Base-by-base conservation (phyloP, 1,139 yeast genomes). In the Taphrina communis region DNA sequence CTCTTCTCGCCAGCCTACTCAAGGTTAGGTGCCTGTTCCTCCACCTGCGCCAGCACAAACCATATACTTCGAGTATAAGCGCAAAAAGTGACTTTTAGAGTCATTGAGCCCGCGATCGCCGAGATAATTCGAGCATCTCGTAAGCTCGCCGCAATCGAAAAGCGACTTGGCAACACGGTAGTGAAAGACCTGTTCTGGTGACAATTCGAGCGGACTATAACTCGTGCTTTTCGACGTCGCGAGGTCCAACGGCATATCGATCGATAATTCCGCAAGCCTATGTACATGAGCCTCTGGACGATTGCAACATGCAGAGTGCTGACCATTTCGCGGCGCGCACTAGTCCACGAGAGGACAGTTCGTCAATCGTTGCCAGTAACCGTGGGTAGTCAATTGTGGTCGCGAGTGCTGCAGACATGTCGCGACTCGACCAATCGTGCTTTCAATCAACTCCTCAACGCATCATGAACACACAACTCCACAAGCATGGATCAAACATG, bases 81-180 rank as follows among this genome's bases (percentile, higher is more conserved):
- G 35, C 25, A 63, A 25, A 36, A 63, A 63, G 19, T 35, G 42
- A 14, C 44, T 35, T 17, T 21, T 31, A 2, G 36, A 14, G 7
- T 53, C 52, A 8, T 53, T n/a, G 12, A 17, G 4, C 12, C 19
- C 50, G 19, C 56, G 42, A 19, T 39, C 48, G 11, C 19, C 31
- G 25, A 63, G 61, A 8, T 35, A 73, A 1, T 82, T 81, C 1
- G 90, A 86, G 71, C 95, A 90, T 44, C 99, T 80, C 71, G 88
- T 95, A 75, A 88, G 93, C 76, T 94, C 99, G 74, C 89, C 88
- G 75, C 93, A 86, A 74, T 86, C 88, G 80, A 94, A 91, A 74
- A 89, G 88, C 0, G 90, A 77, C 70, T 86, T 86, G 0, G 96
- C 97, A 39, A 91, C 42, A n/a, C 21, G 36, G 38, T 53, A 53